A percentile compares a stretch with the other conserved stretches of the same genome.
Conservation (phyloP, 1,284 basidiomycete genomes). For the Ustilago cynodontis region DNA sequence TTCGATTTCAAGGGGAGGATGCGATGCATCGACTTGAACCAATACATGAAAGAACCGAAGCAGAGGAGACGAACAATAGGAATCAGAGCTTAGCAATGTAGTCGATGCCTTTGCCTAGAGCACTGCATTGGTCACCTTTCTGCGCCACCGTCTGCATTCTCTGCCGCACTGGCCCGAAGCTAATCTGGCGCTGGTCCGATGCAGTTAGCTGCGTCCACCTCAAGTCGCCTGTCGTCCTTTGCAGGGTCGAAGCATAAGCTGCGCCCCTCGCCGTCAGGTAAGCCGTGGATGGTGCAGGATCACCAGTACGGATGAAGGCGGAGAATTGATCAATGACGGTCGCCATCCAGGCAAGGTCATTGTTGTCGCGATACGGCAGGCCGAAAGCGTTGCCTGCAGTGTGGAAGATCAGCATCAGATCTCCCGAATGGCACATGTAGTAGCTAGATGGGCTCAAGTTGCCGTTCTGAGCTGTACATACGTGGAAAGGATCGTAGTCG, state of each 20-base stretch:
- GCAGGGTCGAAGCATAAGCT: conserved; percentile 34
- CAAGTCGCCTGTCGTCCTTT: conserved; percentile 18
- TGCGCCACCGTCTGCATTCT: conserved; percentile 34
- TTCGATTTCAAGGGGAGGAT: neutral
- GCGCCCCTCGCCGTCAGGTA: conserved; percentile 31
- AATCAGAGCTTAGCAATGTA: conserved; percentile 39
- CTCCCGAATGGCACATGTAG: conserved; percentile 55
- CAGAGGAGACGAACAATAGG: no score
- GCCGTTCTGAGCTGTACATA: conserved; percentile 23
- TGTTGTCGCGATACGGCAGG: conserved; percentile 33
- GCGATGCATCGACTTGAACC: neutral
- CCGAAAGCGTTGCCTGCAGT: conserved; percentile 33
- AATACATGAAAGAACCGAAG: neutral
- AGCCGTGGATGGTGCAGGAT: conserved; percentile 20
- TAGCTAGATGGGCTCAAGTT: conserved; percentile 33
- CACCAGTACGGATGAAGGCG: conserved; percentile 40
- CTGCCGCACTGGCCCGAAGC: conserved; percentile 46
- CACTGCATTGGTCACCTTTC: conserved; percentile 44
- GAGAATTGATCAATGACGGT: conserved; percentile 44
- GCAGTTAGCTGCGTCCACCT: conserved; percentile 29
- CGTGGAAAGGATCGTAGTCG: conserved; percentile 40
- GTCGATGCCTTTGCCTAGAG: conserved; percentile 35
- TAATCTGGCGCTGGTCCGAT: conserved; percentile 15
- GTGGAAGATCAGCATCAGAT: conserved; percentile 45
- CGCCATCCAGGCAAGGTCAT: conserved; percentile 42